phyloP scores from a whole-genome alignment of 495 filamentous ascomycete genomes.

The Daldinia grandis region DNA sequence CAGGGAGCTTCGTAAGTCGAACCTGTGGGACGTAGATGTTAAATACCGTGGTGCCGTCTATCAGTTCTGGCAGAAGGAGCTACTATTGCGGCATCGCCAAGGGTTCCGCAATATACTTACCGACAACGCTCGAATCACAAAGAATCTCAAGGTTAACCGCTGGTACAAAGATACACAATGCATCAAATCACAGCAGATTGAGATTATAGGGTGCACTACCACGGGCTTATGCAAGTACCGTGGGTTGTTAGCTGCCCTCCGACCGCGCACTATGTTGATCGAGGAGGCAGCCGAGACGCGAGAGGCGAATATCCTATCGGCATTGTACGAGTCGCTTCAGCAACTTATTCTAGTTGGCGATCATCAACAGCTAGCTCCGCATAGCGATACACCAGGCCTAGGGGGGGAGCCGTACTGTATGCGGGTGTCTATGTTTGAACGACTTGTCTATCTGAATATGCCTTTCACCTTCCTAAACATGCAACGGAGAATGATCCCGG shows the following conservation, averaged over 20 bases:
- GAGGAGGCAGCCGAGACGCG: conserved; percentile 67
- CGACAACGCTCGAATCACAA: conserved; percentile 42
- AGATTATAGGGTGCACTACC: conserved; percentile 62
- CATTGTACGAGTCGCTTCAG: conserved; percentile 61
- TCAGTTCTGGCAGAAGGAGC: conserved; percentile 48
- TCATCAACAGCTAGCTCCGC: conserved; percentile 62
- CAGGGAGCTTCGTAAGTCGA: conserved; percentile 34
- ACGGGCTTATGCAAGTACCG: conserved; percentile 91
- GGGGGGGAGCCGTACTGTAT: conserved; percentile 74
- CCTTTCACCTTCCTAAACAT: conserved; percentile 67
- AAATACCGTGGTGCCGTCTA: conserved; percentile 52
- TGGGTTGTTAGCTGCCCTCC: conserved; percentile 71
- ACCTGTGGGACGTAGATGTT: conserved; percentile 48
- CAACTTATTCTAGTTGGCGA: conserved; percentile 67
- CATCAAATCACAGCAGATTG: conserved; percentile 39
- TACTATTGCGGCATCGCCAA: conserved; percentile 39
- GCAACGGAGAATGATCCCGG: conserved; percentile 78
- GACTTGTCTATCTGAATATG: conserved; percentile 75
- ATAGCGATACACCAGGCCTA: conserved; percentile 64
- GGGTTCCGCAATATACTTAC: conserved; percentile 44
- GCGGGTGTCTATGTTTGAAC: conserved; percentile 61
- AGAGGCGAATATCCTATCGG: conserved; percentile 64
- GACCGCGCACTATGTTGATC: conserved; percentile 67
- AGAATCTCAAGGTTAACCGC: conserved; percentile 46
- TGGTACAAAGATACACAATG: conserved; percentile 46